phyloP scores from a whole-genome alignment of 306 rosid species.

The Herpetospermum pedunculosum region DNA sequence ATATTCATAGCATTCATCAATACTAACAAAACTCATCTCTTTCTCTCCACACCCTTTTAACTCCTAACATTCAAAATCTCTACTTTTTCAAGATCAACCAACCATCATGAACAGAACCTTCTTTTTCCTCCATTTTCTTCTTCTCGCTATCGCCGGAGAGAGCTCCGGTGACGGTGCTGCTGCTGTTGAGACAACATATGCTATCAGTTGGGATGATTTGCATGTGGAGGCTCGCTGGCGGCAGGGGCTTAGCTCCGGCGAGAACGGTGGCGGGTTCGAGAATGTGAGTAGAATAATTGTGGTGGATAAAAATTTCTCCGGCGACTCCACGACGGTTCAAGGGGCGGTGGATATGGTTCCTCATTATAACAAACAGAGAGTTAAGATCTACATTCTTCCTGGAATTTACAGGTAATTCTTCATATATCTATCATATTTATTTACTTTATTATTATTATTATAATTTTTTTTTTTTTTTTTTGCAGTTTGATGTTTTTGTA shows the following conservation, averaged over 20 bases:
- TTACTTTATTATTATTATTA: too few species aligned
- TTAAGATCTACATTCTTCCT: constrained; percentile 65
- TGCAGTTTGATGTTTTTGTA: not conserved
- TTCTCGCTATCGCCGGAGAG: not conserved
- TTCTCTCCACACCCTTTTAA: not conserved
- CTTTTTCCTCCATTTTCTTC: too few species aligned
- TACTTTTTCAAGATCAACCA: too few species aligned
- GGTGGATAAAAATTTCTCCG: constrained; percentile 50
- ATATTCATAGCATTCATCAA: too few species aligned
- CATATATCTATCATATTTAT: not conserved
- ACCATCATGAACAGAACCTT: too few species aligned
- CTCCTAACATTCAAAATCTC: too few species aligned
- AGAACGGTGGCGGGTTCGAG: not conserved
- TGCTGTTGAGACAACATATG: constrained; percentile 12
- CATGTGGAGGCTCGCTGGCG: constrained; percentile 29
- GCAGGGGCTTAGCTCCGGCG: constrained; percentile 8
- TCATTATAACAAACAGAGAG: constrained; percentile 32
- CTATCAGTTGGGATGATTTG: constrained; percentile 72
- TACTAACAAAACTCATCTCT: too few species aligned
- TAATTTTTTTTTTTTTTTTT: too few species aligned
- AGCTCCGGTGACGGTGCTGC: not conserved
- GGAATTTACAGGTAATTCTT: constrained; percentile 64
- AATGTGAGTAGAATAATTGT: constrained; percentile 26
- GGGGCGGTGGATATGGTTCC: constrained; percentile 85
- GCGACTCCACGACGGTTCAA: constrained; percentile 72